These are phyloP conservation scores for Ophiosphaerella korrae DNA, from an alignment of 2,329 filamentous ascomycete species.

Conservation along the genomic window DNA sequence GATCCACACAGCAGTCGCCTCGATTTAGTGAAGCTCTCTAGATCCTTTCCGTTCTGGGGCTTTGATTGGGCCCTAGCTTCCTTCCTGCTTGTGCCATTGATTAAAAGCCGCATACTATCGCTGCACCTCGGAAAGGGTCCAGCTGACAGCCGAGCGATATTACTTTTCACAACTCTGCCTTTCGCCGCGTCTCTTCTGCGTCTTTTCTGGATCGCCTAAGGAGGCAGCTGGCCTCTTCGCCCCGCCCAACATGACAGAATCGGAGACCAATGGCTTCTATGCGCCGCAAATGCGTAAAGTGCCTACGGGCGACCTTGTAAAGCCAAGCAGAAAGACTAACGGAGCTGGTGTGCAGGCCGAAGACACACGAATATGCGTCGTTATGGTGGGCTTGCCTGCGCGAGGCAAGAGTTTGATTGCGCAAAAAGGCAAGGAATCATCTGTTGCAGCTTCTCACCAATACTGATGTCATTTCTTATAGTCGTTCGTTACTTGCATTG, in stretches of 20 bases:
- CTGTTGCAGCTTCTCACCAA: constrained; percentile 14
- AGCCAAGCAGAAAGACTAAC: constrained; percentile 55
- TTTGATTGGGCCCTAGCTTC: constrained; percentile 25
- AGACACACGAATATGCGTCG: constrained; percentile 94
- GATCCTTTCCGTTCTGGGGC: constrained; percentile 7
- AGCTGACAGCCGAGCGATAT: constrained; percentile 35
- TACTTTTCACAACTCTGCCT: constrained; percentile 22
- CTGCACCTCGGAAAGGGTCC: constrained; percentile 38
- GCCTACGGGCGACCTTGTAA: constrained; percentile 51
- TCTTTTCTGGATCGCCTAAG: constrained; percentile 17
- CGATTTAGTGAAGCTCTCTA: constrained; percentile 15
- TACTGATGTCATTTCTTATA: constrained; percentile 12
- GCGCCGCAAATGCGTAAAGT: constrained; percentile 48
- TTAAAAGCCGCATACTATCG: constrained; percentile 23
- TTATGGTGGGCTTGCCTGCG: constrained; percentile 97
- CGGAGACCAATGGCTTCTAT: constrained; percentile 44
- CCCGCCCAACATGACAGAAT: constrained; percentile 27
- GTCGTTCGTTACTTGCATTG: constrained; percentile 83
- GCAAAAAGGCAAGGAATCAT: constrained; percentile 76
- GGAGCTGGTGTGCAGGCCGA: constrained; percentile 84
- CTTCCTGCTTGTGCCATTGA: constrained; percentile 12
- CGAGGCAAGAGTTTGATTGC: constrained; percentile 97
- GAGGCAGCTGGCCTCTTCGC: constrained; percentile 33
- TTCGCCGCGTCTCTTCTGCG: constrained; percentile 19
- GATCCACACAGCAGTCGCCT: constrained; percentile 27